Conservation (phyloP, 73 alveolate species). For the Halteria grandinella region DNA sequence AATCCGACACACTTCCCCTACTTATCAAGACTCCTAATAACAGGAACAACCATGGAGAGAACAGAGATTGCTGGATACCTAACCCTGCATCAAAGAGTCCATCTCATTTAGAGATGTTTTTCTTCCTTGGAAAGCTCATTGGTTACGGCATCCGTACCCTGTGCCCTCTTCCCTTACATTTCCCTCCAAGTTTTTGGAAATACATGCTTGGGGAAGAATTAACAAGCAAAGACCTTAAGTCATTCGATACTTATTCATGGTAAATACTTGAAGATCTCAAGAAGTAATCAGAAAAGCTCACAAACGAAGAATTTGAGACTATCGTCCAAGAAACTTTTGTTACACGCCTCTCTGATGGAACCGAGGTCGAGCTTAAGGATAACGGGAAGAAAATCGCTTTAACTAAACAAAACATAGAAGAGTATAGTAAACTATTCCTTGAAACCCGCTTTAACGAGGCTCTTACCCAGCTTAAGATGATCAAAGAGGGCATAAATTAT, state of each 20-base stretch:
- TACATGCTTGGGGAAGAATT: constrained; percentile 59
- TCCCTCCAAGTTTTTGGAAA: constrained; percentile 81
- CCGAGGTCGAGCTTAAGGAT: constrained; percentile 69
- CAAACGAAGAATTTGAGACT: constrained; percentile 10
- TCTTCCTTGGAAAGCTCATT: constrained; percentile 66
- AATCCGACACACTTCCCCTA: constrained; percentile 64
- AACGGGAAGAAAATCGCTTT: constrained; percentile 67
- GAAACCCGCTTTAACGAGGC: constrained; percentile 69
- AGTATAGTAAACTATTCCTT: constrained; percentile 59
- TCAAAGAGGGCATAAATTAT: constrained; percentile 68
- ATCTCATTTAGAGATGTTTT: constrained; percentile 68
- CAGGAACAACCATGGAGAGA: constrained; percentile 67
- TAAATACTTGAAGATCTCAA: constrained; percentile 78
- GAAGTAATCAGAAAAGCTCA: constrained; percentile 21
- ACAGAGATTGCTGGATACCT: constrained; percentile 77
- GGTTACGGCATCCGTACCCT: constrained; percentile 78
- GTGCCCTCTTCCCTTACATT: constrained; percentile 68
- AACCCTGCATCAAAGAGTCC: constrained; percentile 76
- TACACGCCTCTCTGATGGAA: constrained; percentile 70
- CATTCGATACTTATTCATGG: constrained; percentile 73
- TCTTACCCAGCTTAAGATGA: constrained; percentile 61
- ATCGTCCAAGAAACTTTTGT: constrained; percentile 59
- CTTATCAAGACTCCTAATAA: constrained; percentile 76
- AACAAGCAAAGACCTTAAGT: constrained; percentile 66
- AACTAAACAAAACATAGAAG: constrained; percentile 61